Evolutionary conservation across 176 grass and related monocot species (phyloP).

Genomic region (Avena atlantica): DNA sequence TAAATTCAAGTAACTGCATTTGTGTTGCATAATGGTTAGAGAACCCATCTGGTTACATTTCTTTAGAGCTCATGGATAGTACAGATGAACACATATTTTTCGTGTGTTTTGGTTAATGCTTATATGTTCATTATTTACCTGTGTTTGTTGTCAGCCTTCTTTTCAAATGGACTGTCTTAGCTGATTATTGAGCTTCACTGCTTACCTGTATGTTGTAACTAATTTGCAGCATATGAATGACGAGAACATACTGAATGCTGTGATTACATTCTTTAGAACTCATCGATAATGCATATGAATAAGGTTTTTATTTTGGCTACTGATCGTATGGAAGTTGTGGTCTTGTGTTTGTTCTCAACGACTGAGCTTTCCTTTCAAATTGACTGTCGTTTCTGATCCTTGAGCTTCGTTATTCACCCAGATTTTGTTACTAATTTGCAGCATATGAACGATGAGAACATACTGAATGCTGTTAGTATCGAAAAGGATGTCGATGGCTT

Average conservation of each 20-base stretch:
- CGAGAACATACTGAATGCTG: constrained; percentile 83
- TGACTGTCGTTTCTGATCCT: neutral
- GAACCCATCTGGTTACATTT: neutral
- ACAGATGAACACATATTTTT: neutral
- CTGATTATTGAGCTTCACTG: neutral
- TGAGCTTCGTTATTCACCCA: neutral
- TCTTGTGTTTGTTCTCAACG: too few relatives aligned
- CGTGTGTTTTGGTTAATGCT: neutral
- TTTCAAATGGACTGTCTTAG: neutral
- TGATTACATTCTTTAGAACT: neutral
- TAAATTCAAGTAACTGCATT: neutral
- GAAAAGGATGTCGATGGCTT: constrained; percentile 95
- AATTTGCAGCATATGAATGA: constrained; percentile 88
- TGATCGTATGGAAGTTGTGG: too few relatives aligned
- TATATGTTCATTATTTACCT: neutral
- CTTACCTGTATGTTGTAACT: neutral
- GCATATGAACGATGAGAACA: constrained; percentile 97
- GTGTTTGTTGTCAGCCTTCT: neutral
- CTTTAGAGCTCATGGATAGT: neutral
- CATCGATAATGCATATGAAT: too few relatives aligned
- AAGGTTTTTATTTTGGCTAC: too few relatives aligned
- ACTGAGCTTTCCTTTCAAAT: too few relatives aligned
- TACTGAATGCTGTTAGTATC: constrained; percentile 82
- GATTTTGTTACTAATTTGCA: constrained; percentile 45
- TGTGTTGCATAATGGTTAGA: neutral